Base-by-base conservation (phyloP, 805 yeast genomes). In the Metschnikowia kofuensis region DNA sequence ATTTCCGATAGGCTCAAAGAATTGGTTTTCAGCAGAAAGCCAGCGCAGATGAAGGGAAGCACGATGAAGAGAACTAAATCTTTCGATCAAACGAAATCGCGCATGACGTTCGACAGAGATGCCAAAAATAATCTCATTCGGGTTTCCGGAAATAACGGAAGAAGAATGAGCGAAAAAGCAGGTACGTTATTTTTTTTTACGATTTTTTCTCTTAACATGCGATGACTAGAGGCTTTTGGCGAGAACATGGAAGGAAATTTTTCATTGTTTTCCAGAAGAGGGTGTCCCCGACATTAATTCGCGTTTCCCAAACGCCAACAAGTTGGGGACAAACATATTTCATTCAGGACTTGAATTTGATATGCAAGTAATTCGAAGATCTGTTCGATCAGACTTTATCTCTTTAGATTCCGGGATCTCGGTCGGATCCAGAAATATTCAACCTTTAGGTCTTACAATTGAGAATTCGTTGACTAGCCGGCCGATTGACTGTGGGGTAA, bases 21-120 rank as follows among this genome's bases (percentile, higher is more conserved):
- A 7, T 31, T 53, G 27, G 39, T 53, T 21, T 40, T 51, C 35
- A 36, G 43, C 45, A 48, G 42, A 28, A 48, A 41, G 29, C 29
- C 28, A 39, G 30, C 16, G 14, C 21, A 44, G 4, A 32, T 15
- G 21, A 4, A 13, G 8, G 21, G 32, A 35, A 35, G 54, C 16
- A 29, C n/a, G 21, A 45, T 56, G 47, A 39, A 51, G 34, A 54
- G 58, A 37, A 59, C 67, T 7, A 48, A 44, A 40, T 62, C 68
- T 36, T 70, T 50, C 47, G 77, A 72, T 48, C 75, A 69, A 51
- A 71, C 76, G 8, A 68, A 66, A 53, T 63, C 70, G 46, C 52
- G 53, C 35, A 62, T 72, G 64, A 70, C 75, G 6, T 52, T 52
- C 13, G 55, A 56, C 27, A 59, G 76, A 39, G 65, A 62, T 37